phyloP scores from a whole-genome alignment of 495 filamentous ascomycete species.

The Podospora anserina region DNA sequence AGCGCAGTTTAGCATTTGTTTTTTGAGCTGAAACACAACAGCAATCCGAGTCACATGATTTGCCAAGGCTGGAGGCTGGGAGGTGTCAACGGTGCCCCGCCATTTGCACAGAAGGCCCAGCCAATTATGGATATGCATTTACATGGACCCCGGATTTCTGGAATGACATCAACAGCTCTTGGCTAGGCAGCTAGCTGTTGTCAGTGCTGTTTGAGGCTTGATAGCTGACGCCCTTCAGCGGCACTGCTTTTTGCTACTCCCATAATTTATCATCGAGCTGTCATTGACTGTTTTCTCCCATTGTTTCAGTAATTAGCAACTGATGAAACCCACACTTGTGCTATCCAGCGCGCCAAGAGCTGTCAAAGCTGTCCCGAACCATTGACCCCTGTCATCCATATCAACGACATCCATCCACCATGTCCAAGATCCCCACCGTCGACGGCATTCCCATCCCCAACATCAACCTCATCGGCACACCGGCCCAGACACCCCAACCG shows the following conservation, averaged over 20 bases:
- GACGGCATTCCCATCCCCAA: conserved; percentile 38
- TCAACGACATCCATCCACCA: background rate
- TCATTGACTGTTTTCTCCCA: background rate
- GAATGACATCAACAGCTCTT: conserved; percentile 18
- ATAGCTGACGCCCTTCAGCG: too few relatives aligned
- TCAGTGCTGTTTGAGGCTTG: background rate
- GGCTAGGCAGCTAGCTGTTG: background rate
- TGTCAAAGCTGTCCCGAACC: background rate
- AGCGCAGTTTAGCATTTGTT: too few relatives aligned
- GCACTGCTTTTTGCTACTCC: background rate
- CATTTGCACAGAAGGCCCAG: background rate
- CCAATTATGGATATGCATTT: conserved; percentile 11
- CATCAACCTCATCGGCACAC: conserved; percentile 13
- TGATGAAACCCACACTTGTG: background rate
- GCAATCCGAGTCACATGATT: background rate
- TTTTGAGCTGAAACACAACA: too few relatives aligned
- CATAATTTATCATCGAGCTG: background rate
- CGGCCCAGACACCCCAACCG: background rate
- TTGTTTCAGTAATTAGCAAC: too few relatives aligned
- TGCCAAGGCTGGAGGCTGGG: background rate
- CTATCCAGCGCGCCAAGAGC: background rate
- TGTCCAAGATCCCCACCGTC: conserved; percentile 32
- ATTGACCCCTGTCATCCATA: background rate
- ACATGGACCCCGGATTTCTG: background rate
- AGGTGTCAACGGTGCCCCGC: background rate